Conservation (phyloP, 1,139 yeast species). For the Protomyces inouyei region DNA sequence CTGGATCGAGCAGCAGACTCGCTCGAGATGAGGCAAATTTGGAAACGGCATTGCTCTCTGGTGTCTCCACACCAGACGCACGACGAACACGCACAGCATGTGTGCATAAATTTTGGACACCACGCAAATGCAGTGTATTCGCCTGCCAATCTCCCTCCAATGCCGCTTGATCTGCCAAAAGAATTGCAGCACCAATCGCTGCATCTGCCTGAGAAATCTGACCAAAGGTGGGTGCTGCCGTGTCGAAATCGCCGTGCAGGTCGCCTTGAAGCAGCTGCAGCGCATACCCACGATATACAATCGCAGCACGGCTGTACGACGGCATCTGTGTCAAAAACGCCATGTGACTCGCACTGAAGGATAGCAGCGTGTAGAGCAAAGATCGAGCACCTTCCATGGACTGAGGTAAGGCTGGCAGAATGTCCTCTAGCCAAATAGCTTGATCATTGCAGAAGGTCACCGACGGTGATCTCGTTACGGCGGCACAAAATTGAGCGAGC, state of each 20-base stretch:
- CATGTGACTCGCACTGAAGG: conserved; percentile 15
- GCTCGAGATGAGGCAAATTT: neutral
- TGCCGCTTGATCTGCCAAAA: conserved; percentile 20
- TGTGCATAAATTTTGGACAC: conserved; percentile 5
- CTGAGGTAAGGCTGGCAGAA: neutral
- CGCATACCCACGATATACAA: conserved; percentile 10
- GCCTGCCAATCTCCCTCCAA: conserved; percentile 23
- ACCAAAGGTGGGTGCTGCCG: neutral
- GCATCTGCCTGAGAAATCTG: conserved; percentile 3
- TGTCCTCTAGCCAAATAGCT: neutral
- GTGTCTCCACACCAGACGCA: neutral
- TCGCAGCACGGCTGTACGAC: neutral
- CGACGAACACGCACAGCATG: neutral
- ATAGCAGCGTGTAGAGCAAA: neutral
- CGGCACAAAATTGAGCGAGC: neutral
- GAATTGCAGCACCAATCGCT: conserved; percentile 16
- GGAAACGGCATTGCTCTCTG: neutral
- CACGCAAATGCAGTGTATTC: conserved; percentile 14
- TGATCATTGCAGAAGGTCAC: conserved; percentile 4
- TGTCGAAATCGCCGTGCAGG: neutral
- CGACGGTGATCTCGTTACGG: neutral
- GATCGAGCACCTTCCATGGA: neutral
- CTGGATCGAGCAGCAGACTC: neutral
- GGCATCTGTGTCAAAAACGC: conserved; percentile 3
- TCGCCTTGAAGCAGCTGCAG: conserved; percentile 14